These are phyloP conservation scores for Globisporangium echinulatum DNA, from an alignment of 352 stramenopile genomes.

Conservation along the genomic window DNA sequence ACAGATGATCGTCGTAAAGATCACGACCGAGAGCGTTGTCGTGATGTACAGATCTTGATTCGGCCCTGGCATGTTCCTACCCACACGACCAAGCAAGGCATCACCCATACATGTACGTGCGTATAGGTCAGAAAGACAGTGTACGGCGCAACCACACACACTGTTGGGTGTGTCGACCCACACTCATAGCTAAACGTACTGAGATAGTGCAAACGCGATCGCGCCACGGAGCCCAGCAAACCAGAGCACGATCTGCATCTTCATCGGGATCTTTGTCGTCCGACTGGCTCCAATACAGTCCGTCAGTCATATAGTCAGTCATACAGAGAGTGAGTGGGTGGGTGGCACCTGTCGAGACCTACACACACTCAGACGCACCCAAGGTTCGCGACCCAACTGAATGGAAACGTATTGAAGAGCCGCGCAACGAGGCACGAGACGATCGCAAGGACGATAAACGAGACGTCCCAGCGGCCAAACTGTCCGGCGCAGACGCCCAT, in stretches of 20 bases:
- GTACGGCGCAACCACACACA: not conserved
- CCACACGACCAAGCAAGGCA: not conserved
- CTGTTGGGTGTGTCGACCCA: no score
- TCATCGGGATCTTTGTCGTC: slow-evolving; percentile 56
- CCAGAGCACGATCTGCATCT: slow-evolving; percentile 92
- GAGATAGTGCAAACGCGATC: slow-evolving; percentile 81
- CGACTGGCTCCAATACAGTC: slow-evolving; percentile 19
- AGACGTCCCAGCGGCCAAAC: slow-evolving; percentile 74
- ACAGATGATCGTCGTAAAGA: slow-evolving; percentile 96
- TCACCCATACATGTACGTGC: not conserved
- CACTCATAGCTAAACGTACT: slow-evolving; percentile 22
- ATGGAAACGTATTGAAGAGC: slow-evolving; percentile 93
- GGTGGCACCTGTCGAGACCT: not conserved
- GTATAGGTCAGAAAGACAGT: no score
- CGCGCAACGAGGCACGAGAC: slow-evolving; percentile 84
- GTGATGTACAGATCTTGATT: slow-evolving; percentile 88
- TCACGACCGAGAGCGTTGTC: slow-evolving; percentile 83
- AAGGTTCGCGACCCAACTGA: slow-evolving; percentile 59
- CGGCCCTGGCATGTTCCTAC: slow-evolving; percentile 90
- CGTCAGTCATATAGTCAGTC: not conserved
- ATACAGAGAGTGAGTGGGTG: not conserved
- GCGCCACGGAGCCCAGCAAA: slow-evolving; percentile 89
- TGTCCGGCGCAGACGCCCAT: slow-evolving; percentile 66
- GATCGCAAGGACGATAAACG: slow-evolving; percentile 83
- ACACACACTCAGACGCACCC: slow-evolving; percentile 20